Evolutionary conservation across 345 rosid species (phyloP), one percentile per base, ranked within the genome.

Genomic region (Pugionium dolabratum): DNA sequence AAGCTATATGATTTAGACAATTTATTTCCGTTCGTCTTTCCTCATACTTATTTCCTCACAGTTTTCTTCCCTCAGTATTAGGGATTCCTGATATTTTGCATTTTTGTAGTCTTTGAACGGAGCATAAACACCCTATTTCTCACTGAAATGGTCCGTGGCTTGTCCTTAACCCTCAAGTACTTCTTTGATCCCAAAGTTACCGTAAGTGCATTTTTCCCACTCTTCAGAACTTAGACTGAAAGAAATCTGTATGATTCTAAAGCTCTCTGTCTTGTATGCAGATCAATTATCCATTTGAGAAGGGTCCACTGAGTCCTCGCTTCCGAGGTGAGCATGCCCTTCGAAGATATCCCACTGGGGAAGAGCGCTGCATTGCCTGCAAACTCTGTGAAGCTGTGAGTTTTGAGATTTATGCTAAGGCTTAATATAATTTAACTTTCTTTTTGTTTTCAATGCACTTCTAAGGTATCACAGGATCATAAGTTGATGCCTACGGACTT

Each of bases 211-310:
- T 61, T 34, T 49, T 62, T 49, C 47, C 39, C 49, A 48, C 4
- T 48, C 52, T 54, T 61, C 31, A 25, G 3, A 48, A 27, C 53
- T 27, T 34, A 4, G 3, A 3, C 27, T 67, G 64, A 74, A 54
- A 39, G 25, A 40, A 60, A 18, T 11, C 26, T 61, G 2, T 47
- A 48, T 39, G 48, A 67, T 73, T 37, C 61, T 41, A 46, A 70
- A 50, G 26, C 26, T 43, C 9, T 37, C 4, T 36, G 4, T 33
- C 65, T 39, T 67, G 7, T 69, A 6, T 77, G 68, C 84, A 91
- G 99, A 95, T 95, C 78, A 95, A 91, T 79, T 95, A 95, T 76
- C 97, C 99, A 6, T 94, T 94, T 78, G 99, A 91, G 84, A 94
- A 94, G 81, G 99, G 99, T 54, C 99, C 96, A 51, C 56, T 91